Base-by-base conservation (phyloP, 2,329 filamentous ascomycete genomes). In the Penicillium paneum region DNA sequence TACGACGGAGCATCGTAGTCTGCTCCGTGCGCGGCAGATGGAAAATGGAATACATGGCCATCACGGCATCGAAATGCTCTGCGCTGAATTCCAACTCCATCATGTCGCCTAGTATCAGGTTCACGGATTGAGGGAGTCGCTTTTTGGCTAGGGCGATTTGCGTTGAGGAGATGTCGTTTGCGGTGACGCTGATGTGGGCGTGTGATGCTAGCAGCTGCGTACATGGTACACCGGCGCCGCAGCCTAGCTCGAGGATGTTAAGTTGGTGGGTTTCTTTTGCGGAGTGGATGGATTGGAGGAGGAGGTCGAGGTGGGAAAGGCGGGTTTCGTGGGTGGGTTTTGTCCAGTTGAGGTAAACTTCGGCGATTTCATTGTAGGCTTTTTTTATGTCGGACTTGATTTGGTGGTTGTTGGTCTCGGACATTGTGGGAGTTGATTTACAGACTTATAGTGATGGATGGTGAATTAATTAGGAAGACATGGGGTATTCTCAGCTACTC, bases 1-100 rank as follows among this genome's bases (percentile, higher is more conserved):
- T 74, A 35, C 75, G 72, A n/a, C 49, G 35, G 21, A 84, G 59
- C 52, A 84, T 71, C 21, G 66, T 65, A 0, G 58, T 67, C 67
- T 84, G 82, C 62, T 84, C 80, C 1, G 68, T 67, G 6, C 75
- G 73, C 1, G 81, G 80, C 5, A 85, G 73, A 59, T 84, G 82
- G 48, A 83, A 78, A 48, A 85, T 65, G 32, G 77, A 81, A 66
- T 82, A 84, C 61, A 84, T 77, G 0, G 70, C 81, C 1, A 80
- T 60, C 1, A 83, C 74, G 5, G 76, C 80, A 54, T 83, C 76
- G 52, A 84, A 73, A 0, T 70, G 69, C 0, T 41, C 64, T 0
- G 58, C 54, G 0, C 52, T 55, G 54, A 78, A 77, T 1, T 64
- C 49, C 1, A 79, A 64, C 0, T 53, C 57, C 54, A 73, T 67